Percentiles rank a stretch among this genome's conserved stretches.
phyloP scores from a whole-genome alignment of 345 rosid species.

The Sonneratia alba region DNA sequence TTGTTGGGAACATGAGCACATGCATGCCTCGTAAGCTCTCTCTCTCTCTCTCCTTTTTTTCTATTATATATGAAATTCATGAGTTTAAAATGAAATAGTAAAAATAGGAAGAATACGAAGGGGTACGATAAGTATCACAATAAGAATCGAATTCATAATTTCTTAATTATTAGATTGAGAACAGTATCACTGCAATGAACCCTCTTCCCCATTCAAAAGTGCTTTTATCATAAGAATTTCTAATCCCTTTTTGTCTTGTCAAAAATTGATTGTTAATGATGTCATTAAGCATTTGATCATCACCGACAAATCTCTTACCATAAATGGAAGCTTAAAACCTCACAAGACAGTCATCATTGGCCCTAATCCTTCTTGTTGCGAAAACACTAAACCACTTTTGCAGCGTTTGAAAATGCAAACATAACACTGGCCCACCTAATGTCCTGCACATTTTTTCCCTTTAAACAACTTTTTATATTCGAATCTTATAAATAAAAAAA shows the following conservation, averaged over 20 bases:
- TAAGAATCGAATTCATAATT: neutral
- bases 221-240: neutral
- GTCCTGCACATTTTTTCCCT: no score
- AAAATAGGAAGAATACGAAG: neutral
- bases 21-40: no score
- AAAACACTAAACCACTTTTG: neutral
- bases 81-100: no score
- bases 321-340: conserved; percentile 30
- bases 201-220: no score
- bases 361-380: neutral
- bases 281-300: conserved; percentile 5
- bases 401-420: neutral
- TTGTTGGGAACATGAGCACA: conserved; percentile 34
- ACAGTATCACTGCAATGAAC: no score
- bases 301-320: conserved; percentile 14
- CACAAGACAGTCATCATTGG: conserved; percentile 15
- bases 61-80: no score
- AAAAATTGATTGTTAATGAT: conserved; percentile 14
- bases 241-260: conserved; percentile 23
- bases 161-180: no score
- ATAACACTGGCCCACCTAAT: neutral
- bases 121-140: no score
- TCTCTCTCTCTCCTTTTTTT: no score
- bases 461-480: no score
- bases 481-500: no score